A percentile compares a stretch with the other conserved stretches of the same genome.
phyloP scores from a whole-genome alignment of 768 basidiomycete species.

The Termitomyces sp. region DNA sequence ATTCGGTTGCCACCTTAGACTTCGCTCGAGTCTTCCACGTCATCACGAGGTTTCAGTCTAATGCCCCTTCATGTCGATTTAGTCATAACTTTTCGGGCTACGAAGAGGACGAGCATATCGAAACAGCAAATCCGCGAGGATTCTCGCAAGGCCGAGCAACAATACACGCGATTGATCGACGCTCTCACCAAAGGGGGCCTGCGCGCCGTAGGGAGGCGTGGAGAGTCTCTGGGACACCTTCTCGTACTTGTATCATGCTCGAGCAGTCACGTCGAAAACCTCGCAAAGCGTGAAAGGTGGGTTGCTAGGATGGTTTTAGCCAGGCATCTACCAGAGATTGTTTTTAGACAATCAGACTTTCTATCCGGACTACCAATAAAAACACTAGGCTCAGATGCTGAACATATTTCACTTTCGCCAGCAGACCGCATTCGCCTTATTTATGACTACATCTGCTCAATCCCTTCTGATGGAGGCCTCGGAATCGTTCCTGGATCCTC shows the following conservation, averaged over 20 bases:
- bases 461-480: conserved; percentile 72
- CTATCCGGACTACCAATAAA: conserved; percentile 65
- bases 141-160: conserved; percentile 56
- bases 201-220: conserved; percentile 67
- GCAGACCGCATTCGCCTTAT: conserved; percentile 82
- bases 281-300: conserved; percentile 74
- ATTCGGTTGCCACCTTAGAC: not conserved
- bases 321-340: not conserved
- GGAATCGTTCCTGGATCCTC: conserved; percentile 69
- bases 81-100: conserved; percentile 63
- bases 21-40: not conserved
- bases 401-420: conserved; percentile 46
- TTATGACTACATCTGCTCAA: conserved; percentile 64
- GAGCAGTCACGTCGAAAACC: conserved; percentile 47
- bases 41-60: not conserved
- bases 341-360: conserved; percentile 65
- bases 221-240: conserved; percentile 71
- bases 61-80: conserved; percentile 57
- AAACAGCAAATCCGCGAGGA: conserved; percentile 62
- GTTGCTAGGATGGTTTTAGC: conserved; percentile 15
- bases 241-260: conserved; percentile 75
- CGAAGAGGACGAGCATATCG: conserved; percentile 41
- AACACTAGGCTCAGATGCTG: conserved; percentile 37
- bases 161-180: conserved; percentile 61
- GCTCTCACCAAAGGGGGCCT: conserved; percentile 59